Percentiles rank a stretch among this genome's conserved stretches.
phyloP scores from a whole-genome alignment of 176 grass and related monocot genomes.

The Tillandsia leiboldiana region DNA sequence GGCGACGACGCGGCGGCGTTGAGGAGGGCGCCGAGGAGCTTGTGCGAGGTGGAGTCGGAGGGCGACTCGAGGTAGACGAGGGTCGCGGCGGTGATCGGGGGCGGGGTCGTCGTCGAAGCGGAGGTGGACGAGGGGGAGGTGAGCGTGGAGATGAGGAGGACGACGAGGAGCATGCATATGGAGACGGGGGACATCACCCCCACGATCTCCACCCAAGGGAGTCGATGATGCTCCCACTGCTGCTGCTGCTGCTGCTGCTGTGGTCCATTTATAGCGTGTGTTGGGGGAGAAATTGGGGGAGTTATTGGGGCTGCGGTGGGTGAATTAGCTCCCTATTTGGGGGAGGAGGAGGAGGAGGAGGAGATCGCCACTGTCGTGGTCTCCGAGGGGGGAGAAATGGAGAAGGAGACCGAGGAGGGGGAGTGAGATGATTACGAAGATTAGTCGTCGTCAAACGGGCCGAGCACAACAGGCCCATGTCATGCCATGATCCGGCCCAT shows the following conservation, averaged over 20 bases:
- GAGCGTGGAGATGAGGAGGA: conserved; percentile 70
- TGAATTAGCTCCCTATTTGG: too few species aligned
- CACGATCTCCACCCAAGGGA: conserved; percentile 69
- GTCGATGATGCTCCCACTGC: conserved; percentile 48
- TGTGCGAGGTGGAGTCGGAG: conserved; percentile 49
- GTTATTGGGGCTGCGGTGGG: too few species aligned
- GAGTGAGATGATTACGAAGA: too few species aligned
- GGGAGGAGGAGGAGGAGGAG: too few species aligned
- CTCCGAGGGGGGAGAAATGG: too few species aligned
- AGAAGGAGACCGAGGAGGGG: neutral
- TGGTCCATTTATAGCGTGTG: too few species aligned
- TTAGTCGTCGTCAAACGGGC: too few species aligned
- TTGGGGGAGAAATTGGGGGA: too few species aligned
- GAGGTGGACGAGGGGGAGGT: conserved; percentile 40
- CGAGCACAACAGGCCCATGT: too few species aligned
- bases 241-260: too few species aligned
- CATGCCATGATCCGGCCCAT: too few species aligned
- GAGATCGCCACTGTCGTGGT: too few species aligned
- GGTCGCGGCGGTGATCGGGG: conserved; percentile 59
- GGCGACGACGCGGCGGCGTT: conserved; percentile 77
- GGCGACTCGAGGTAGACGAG: conserved; percentile 72
- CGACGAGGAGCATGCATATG: conserved; percentile 92
- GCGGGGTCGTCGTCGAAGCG: conserved; percentile 8
- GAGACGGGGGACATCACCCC: conserved; percentile 90
- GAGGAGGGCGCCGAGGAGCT: conserved; percentile 71